phyloP scores from a whole-genome alignment of 2,329 filamentous ascomycete species.

The Cordyceps militaris region DNA sequence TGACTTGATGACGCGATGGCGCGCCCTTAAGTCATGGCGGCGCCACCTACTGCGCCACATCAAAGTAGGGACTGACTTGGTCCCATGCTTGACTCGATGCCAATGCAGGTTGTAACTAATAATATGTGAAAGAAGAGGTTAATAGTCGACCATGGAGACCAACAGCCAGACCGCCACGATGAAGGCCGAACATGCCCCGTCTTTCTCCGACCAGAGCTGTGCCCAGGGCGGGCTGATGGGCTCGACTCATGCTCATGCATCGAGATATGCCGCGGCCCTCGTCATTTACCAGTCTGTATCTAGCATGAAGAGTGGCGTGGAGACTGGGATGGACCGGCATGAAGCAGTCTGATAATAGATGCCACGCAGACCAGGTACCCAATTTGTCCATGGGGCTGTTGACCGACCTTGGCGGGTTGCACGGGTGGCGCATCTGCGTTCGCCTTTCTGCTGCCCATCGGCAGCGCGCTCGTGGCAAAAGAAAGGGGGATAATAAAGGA shows the following conservation, averaged over 20 bases:
- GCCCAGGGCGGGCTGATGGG: neutral
- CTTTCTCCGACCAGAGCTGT: neutral
- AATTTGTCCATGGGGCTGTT: too few species aligned
- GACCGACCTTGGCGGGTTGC: too few species aligned
- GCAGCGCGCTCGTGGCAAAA: too few species aligned
- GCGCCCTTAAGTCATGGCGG: too few species aligned
- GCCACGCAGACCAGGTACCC: neutral
- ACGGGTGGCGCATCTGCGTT: too few species aligned
- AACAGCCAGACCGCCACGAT: neutral
- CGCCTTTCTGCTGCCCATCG: too few species aligned
- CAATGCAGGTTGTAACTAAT: neutral
- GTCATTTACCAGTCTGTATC: neutral
- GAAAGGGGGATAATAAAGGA: too few species aligned
- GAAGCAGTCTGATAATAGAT: neutral
- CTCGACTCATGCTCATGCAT: conserved; percentile 1
- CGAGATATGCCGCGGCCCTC: neutral
- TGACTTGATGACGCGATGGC: too few species aligned
- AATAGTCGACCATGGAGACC: neutral
- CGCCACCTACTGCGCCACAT: neutral
- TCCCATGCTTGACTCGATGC: neutral
- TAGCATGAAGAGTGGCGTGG: neutral
- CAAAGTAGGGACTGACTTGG: neutral
- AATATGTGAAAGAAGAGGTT: neutral
- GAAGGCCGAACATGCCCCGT: neutral
- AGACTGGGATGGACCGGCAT: neutral